Evolutionary conservation across 768 basidiomycete species (phyloP).

Genomic region (Cantharellus cinnabarinus): DNA sequence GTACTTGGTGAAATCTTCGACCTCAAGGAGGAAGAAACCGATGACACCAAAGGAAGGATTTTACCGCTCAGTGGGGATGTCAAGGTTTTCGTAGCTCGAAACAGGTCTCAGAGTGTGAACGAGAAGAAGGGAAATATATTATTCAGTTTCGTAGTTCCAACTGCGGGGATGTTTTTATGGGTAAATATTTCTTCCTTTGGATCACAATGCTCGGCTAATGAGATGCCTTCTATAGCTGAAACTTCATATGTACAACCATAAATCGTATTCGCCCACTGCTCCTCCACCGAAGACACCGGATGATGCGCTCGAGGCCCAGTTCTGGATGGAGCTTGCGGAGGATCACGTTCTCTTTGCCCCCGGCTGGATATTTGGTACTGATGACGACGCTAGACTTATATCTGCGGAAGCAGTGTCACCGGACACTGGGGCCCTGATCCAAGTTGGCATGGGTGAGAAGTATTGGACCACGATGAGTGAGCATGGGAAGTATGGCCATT

Average conservation of each 20-base stretch:
- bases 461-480: not conserved
- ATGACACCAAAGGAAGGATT: constrained; percentile 1
- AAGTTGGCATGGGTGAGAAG: not conserved
- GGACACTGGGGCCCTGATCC: not conserved
- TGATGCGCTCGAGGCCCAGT: constrained; percentile 32
- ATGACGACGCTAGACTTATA: constrained; percentile 10
- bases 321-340: constrained; percentile 41
- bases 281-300: constrained; percentile 16
- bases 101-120: constrained; percentile 21
- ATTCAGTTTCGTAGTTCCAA: constrained; percentile 55
- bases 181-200: constrained; percentile 16
- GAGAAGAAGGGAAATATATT: constrained; percentile 17
- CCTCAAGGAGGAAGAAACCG: constrained; percentile 21
- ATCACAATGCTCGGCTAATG: too few species aligned
- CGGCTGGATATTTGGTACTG: constrained; percentile 25
- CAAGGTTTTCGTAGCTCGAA: constrained; percentile 26
- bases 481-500: constrained; percentile 13
- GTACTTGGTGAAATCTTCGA: constrained; percentile 42
- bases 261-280: constrained; percentile 17
- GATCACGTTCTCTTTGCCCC: constrained; percentile 44
- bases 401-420: constrained; percentile 12
- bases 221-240: constrained; percentile 25
- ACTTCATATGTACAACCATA: constrained; percentile 40
- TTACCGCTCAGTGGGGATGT: constrained; percentile 14
- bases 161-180: constrained; percentile 73